A percentile compares a stretch with the other conserved stretches of the same genome.
These are phyloP conservation scores for Teratosphaeria epicoccoides DNA, from an alignment of 2,329 filamentous ascomycete genomes.

Conservation along the genomic window DNA sequence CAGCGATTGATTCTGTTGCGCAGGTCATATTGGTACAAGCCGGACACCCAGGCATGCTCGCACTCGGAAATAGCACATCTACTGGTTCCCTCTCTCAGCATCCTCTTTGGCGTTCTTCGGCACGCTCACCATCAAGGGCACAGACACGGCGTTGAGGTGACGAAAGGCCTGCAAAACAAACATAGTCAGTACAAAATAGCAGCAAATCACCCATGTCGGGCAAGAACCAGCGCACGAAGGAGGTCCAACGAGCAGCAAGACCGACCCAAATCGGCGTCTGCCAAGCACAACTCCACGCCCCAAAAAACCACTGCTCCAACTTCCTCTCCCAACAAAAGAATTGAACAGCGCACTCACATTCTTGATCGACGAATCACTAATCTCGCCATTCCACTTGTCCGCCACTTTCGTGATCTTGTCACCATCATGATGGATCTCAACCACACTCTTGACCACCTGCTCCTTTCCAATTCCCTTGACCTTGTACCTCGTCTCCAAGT, in stretches of 20 bases:
- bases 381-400: constrained; percentile 44
- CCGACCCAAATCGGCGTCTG: constrained; percentile 33
- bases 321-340: constrained; percentile 31
- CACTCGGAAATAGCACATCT: not conserved
- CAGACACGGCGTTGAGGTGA: constrained; percentile 41
- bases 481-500: constrained; percentile 43
- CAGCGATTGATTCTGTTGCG: not conserved
- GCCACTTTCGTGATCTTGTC: constrained; percentile 43
- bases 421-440: constrained; percentile 37
- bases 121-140: constrained; percentile 42
- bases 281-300: constrained; percentile 31
- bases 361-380: constrained; percentile 40
- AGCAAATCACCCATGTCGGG: not conserved
- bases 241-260: constrained; percentile 5
- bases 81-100: constrained; percentile 36
- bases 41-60: not conserved
- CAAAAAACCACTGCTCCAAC: constrained; percentile 28
- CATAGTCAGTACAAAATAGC: constrained; percentile 20
- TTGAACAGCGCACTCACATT: constrained; percentile 39
- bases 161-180: constrained; percentile 36
- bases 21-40: not conserved
- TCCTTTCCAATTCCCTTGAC: constrained; percentile 45
- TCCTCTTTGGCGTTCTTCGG: constrained; percentile 46
- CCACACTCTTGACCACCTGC: constrained; percentile 38
- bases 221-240: constrained; percentile 3